Conservation (phyloP, 768 basidiomycete species). For the Pholiota conissans region DNA sequence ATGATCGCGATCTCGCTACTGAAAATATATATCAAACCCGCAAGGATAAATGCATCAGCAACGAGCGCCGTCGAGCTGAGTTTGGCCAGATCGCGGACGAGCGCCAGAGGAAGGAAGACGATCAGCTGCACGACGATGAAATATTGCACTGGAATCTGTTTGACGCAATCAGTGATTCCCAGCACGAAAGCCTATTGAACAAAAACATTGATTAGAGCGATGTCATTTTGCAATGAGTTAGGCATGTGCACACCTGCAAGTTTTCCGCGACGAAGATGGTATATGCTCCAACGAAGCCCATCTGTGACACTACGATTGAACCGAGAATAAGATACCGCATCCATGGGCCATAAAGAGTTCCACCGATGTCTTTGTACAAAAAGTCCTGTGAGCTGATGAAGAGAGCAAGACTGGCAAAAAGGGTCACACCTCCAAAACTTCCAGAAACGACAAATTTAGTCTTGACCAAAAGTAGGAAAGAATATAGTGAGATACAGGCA, state of each 20-base stretch:
- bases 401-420: neutral
- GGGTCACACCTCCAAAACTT: conserved; percentile 78
- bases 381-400: neutral
- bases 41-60: conserved; percentile 93
- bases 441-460: conserved; percentile 89
- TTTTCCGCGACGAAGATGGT: conserved; percentile 96
- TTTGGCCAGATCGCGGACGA: conserved; percentile 93
- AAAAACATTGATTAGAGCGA: conserved; percentile 8
- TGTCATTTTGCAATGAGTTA: too few species aligned
- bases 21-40: conserved; percentile 85
- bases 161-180: conserved; percentile 76
- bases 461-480: conserved; percentile 87
- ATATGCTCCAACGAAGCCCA: conserved; percentile 89
- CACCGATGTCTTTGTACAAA: conserved; percentile 77
- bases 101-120: conserved; percentile 86
- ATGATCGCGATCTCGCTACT: conserved; percentile 80
- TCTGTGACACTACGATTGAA: conserved; percentile 86
- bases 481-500: conserved; percentile 85
- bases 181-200: conserved; percentile 83
- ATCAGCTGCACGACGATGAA: conserved; percentile 84
- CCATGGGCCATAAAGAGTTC: conserved; percentile 86
- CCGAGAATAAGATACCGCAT: conserved; percentile 88
- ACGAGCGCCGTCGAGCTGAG: conserved; percentile 88
- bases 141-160: conserved; percentile 64
- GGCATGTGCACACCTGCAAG: conserved; percentile 58